Percentiles rank a stretch among this genome's conserved stretches.
These are phyloP conservation scores for Fusarium kyushuense DNA, from an alignment of 2,329 filamentous ascomycete genomes.

Conservation along the genomic window DNA sequence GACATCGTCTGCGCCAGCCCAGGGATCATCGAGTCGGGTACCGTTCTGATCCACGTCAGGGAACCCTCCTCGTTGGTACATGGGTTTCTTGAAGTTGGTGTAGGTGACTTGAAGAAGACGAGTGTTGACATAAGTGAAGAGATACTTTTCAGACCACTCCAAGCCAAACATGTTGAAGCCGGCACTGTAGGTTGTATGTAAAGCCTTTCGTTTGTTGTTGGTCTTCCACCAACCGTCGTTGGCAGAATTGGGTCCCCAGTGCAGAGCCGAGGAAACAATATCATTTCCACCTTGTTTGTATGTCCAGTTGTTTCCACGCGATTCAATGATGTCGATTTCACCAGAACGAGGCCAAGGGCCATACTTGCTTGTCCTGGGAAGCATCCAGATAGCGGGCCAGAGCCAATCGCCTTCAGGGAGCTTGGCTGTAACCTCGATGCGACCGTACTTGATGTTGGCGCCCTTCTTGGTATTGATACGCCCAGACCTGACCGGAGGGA, in stretches of 20 bases:
- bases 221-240: slow-evolving; percentile 88
- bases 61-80: slow-evolving; percentile 78
- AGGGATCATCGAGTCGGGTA: slow-evolving; percentile 72
- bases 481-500: slow-evolving; percentile 82
- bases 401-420: slow-evolving; percentile 85
- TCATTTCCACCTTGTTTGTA: slow-evolving; percentile 84
- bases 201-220: slow-evolving; percentile 79
- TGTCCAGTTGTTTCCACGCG: slow-evolving; percentile 83
- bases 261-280: slow-evolving; percentile 80
- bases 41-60: slow-evolving; percentile 73
- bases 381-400: slow-evolving; percentile 94
- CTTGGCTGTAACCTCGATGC: slow-evolving; percentile 82
- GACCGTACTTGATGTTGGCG: slow-evolving; percentile 81
- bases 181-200: slow-evolving; percentile 78
- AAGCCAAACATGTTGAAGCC: slow-evolving; percentile 82
- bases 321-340: slow-evolving; percentile 86
- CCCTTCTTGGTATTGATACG: slow-evolving; percentile 81
- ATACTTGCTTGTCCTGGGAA: slow-evolving; percentile 78
- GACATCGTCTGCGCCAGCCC: slow-evolving; percentile 69
- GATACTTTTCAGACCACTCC: slow-evolving; percentile 89
- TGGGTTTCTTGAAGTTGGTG: slow-evolving; percentile 75
- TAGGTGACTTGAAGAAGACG: slow-evolving; percentile 85
- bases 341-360: slow-evolving; percentile 83
- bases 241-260: slow-evolving; percentile 80
- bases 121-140: slow-evolving; percentile 88